Percentiles rank a stretch among this genome's conserved stretches.
Conservation (phyloP, 225 moss, liverwort and hornwort species). For the Pleurozium schreberi region DNA sequence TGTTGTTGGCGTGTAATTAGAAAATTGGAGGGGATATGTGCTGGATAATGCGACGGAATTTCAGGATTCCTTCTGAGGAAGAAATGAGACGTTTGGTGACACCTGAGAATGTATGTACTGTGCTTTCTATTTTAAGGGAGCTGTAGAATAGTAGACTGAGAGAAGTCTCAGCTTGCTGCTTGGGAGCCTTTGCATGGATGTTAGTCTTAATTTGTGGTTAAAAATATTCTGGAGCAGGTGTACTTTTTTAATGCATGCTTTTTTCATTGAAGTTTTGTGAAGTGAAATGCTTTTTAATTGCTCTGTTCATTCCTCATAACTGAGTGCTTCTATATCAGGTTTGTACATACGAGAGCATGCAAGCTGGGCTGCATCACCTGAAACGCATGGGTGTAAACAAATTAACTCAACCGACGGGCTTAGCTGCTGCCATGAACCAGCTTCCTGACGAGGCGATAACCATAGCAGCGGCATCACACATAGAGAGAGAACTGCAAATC, state of each 20-base stretch:
- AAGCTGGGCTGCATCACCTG: conserved; percentile 90
- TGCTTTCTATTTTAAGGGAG: neutral
- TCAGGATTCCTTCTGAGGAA: conserved; percentile 97
- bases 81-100: conserved; percentile 93
- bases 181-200: neutral
- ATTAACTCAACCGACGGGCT: conserved; percentile 79
- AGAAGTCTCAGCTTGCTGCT: neutral
- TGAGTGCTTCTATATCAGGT: conserved; percentile 27
- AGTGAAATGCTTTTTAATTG: neutral
- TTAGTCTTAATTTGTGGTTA: neutral
- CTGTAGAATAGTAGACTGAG: neutral
- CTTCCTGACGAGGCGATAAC: conserved; percentile 99
- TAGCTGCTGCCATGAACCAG: conserved; percentile 93
- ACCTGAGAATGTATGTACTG: conserved; percentile 70
- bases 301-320: neutral
- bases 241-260: neutral
- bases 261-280: neutral
- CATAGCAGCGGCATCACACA: conserved; percentile 91
- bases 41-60: conserved; percentile 91
- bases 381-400: conserved; percentile 99
- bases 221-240: neutral
- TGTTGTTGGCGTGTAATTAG: conserved; percentile 7
- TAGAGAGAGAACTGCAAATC: conserved; percentile 89
- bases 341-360: conserved; percentile 99
- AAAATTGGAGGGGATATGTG: conserved; percentile 89